Conservation (phyloP, 306 rosid species). For the Lathyrus oleraceus region DNA sequence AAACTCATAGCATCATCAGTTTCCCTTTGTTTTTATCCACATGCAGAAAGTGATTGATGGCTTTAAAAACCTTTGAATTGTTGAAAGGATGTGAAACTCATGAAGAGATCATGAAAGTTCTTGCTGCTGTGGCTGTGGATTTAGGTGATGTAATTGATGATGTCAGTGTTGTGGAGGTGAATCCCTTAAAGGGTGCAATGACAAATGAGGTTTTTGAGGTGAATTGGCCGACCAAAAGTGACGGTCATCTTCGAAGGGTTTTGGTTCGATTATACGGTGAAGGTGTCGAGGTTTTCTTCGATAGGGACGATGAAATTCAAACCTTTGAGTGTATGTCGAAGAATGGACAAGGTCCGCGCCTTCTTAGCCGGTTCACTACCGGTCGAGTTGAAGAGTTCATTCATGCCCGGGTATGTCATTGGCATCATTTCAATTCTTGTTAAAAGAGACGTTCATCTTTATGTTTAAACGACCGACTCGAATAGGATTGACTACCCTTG, state of each 20-base stretch:
- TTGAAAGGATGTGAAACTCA: conserved; percentile 42
- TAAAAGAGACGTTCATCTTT: not conserved
- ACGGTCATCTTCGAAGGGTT: conserved; percentile 49
- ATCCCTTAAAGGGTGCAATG: conserved; percentile 84
- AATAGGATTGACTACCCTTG: not conserved
- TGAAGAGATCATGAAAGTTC: conserved; percentile 63
- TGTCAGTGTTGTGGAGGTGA: conserved; percentile 48
- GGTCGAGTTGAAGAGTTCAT: conserved; percentile 95
- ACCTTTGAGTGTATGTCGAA: conserved; percentile 76
- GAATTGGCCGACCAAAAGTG: conserved; percentile 64
- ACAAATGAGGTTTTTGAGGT: conserved; percentile 83
- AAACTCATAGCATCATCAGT: not conserved
- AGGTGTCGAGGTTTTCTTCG: conserved; percentile 80
- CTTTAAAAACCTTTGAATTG: conserved; percentile 50
- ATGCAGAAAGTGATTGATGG: conserved; percentile 40
- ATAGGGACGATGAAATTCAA: conserved; percentile 73
- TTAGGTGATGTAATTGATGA: conserved; percentile 75
- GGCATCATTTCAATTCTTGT: not conserved
- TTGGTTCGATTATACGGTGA: conserved; percentile 81
- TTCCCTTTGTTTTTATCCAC: conserved; percentile 20
- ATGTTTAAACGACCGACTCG: not conserved
- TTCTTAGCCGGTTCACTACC: conserved; percentile 66
- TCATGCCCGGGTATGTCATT: conserved; percentile 74
- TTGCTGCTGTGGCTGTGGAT: conserved; percentile 56
- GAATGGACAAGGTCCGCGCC: conserved; percentile 94